Base-by-base conservation (phyloP, 495 filamentous ascomycete species). In the Aspergillus conjunctus region DNA sequence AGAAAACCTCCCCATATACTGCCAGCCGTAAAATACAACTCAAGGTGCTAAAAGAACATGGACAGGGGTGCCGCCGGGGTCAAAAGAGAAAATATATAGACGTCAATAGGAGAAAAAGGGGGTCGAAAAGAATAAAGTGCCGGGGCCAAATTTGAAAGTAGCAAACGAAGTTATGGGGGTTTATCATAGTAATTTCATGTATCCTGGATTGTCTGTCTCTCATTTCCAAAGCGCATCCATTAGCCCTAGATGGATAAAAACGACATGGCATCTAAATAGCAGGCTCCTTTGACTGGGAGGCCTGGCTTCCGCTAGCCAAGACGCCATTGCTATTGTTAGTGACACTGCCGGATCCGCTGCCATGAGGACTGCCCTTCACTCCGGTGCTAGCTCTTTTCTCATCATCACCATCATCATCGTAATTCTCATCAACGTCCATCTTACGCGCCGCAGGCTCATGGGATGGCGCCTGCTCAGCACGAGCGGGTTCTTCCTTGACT, bases 401-500 rank as follows among this genome's bases (percentile, higher is more conserved):
- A 62, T 96, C 93, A 55, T 88, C 89, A 15, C 76, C 86, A 31
- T 91, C 91, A 64, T 95, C 92, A 72, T 97, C 93, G 65, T 98
- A 96, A 61, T 96, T 87, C 72, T 98, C 93, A 69, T 98, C 94
- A 45, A 98, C 89, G 21, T 98, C 94, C 87, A 98, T 95, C 72
- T 96, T 94, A 9, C 94, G 84, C 34, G 90, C 89, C 7, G 94
- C 91, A 12, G 92, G 84, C 76, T 98, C 94, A 48, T 86, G 83
- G 21, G 80, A 73, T n/a, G 83, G 76, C 50, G 78, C 77, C 20
- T 80, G 78, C 64, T 88, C 86, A n/a, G 81, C 77, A 31, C 80
- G 78, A 41, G 69, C 61, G 59, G 77, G 67, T 44, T 79, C 80
- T 59, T 80, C 77, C 64, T 79, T 78, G 52, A 79, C 71, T 56